These are phyloP conservation scores for Eimeria sp. DNA, from an alignment of 169 alveolate species.

Conservation along the genomic window DNA sequence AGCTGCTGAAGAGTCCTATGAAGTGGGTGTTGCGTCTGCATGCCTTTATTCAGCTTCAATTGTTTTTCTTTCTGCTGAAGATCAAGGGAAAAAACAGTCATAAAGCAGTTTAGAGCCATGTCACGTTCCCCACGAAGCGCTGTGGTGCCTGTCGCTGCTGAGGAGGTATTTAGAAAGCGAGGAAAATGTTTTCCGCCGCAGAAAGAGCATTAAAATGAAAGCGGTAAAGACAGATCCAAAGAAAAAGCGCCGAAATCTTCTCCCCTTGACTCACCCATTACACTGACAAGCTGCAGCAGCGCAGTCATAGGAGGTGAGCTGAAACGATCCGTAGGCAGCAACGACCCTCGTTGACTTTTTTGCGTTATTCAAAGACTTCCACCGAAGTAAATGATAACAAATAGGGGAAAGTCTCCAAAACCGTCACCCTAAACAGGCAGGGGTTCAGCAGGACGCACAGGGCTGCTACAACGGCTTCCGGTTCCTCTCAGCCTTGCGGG, in stretches of 20 bases:
- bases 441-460: not conserved
- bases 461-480: conserved; percentile 3
- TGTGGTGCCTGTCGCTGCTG: no score
- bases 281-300: conserved; percentile 60
- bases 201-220: not conserved
- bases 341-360: not conserved
- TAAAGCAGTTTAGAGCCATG: no score
- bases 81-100: no score
- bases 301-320: not conserved
- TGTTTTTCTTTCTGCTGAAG: no score
- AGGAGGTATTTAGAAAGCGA: no score
- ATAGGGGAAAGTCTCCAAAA: not conserved
- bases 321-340: not conserved
- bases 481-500: not conserved
- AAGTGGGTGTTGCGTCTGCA: no score
- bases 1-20: no score
- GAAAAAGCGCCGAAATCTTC: no score
- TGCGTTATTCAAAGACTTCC: conserved; percentile 3
- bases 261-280: not conserved
- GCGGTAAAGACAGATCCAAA: no score
- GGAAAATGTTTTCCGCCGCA: no score
- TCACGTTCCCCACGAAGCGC: no score
- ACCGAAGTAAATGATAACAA: not conserved
- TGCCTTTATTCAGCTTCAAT: no score
- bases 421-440: not conserved